Evolutionary conservation across 768 basidiomycete species (phyloP).

Genomic region (Suillus luteus): DNA sequence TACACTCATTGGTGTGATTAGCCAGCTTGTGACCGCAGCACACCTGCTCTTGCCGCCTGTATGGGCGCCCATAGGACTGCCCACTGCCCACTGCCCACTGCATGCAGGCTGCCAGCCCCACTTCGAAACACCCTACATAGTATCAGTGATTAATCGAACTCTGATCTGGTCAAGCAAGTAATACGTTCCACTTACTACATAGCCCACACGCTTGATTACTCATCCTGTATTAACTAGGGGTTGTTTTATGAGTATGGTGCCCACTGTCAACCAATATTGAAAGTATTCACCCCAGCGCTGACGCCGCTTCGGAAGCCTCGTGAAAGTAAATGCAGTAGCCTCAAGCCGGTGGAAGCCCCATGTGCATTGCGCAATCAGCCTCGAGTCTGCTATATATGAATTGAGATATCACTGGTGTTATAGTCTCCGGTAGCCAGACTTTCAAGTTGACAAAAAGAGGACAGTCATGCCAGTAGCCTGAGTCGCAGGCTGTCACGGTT

Average conservation of each 20-base stretch:
- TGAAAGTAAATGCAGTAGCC: neutral
- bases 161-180: neutral
- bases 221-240: neutral
- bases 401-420: neutral
- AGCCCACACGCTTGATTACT: neutral
- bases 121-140: neutral
- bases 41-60: neutral
- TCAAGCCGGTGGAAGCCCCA: neutral
- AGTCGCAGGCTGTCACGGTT: neutral
- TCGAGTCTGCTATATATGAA: neutral
- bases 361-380: neutral
- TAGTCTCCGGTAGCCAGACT: neutral
- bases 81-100: neutral
- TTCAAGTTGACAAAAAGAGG: neutral
- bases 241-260: neutral
- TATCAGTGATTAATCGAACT: neutral
- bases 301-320: too few species aligned
- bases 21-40: neutral
- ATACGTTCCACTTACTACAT: neutral
- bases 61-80: neutral
- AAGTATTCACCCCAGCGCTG: neutral
- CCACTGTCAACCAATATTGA: neutral
- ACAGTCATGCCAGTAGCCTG: neutral
- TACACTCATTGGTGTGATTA: neutral
- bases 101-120: constrained; percentile 1